Evolutionary conservation across 1,284 basidiomycete species (phyloP), one percentile per base, ranked within the genome.

Genomic region (Pulveroboletus sp.): DNA sequence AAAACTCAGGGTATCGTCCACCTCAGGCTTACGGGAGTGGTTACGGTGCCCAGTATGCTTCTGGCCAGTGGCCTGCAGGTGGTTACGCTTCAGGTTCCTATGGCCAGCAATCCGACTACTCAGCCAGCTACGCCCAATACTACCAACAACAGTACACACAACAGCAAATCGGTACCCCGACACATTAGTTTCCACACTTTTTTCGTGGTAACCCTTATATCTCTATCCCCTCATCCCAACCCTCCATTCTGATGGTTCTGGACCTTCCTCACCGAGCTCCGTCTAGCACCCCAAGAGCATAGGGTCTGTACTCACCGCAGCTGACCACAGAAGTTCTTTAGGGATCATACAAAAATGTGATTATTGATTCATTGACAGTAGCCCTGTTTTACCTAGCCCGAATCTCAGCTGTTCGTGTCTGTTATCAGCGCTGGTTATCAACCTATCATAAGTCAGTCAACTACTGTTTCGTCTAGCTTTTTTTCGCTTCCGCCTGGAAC

Each of bases 81-180:
- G 78, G 81, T 54, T 82, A 84, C 47, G 43, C 66, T 51, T 68
- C 74, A 67, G 64, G 62, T 33, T 60, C 54, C 31, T 77, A 76
- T 52, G 70, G 75, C 46, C 79, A 82, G 65, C 83, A 81, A 68
- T 69, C 77, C 59, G 86, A 89, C 75, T 89, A 91, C 72, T 83
- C 85, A 61, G 78, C 82, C 58, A 87, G 83, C 69, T 92, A 92
- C 62, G 87, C 89, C 48, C 81, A 89, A 60, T 92, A 92, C 71
- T 91, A 91, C 73, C 89, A 91, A 76, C 82, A 81, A 70, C 89
- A 91, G 78, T 90, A 91, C 68, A 79, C 84, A 63, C 88, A 90
- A 71, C 84, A 86, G 70, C 84, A 85, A 73, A 72, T 80, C 70
- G 79, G 77, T 74, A 82, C 84, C 70, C 81, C 76, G 43, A 61